A percentile compares a stretch with the other conserved stretches of the same genome.
These are phyloP conservation scores for Hanseniaspora singularis DNA, from an alignment of 805 yeast genomes.

Conservation along the genomic window DNA sequence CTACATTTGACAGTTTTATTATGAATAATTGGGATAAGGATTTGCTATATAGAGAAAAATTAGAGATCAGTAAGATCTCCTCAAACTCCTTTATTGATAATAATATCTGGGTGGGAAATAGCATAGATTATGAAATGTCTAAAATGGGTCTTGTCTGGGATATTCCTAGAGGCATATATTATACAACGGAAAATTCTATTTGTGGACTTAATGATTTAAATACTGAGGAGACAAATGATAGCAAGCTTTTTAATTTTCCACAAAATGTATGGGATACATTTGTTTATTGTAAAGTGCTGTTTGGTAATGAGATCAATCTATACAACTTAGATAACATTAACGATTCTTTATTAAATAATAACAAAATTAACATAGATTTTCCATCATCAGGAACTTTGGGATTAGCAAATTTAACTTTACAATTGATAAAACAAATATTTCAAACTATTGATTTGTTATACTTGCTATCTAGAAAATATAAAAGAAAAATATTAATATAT, in stretches of 20 bases:
- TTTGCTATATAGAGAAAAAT: constrained; percentile 56
- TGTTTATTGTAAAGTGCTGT: constrained; percentile 34
- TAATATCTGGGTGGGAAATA: constrained; percentile 72
- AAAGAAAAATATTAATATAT: constrained; percentile 44
- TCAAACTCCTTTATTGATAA: constrained; percentile 49
- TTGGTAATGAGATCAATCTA: constrained; percentile 34
- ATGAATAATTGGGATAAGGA: constrained; percentile 58
- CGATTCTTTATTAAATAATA: not conserved
- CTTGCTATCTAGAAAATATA: constrained; percentile 23
- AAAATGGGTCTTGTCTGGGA: constrained; percentile 18
- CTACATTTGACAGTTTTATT: constrained; percentile 32
- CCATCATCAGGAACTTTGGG: constrained; percentile 82
- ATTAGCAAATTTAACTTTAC: constrained; percentile 57
- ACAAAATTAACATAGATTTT: constrained; percentile 37
- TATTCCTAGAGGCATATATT: constrained; percentile 15
- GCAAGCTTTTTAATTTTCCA: constrained; percentile 38
- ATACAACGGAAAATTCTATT: constrained; percentile 10
- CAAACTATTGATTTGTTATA: constrained; percentile 49
- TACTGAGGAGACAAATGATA: constrained; percentile 19
- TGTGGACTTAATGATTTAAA: constrained; percentile 24
- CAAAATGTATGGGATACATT: constrained; percentile 27
- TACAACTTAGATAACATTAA: constrained; percentile 36
- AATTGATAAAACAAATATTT: constrained; percentile 46
- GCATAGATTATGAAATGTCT: constrained; percentile 50
- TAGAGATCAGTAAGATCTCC: constrained; percentile 78